Conservation (phyloP, 306 rosid genomes). For the Corylus americana region DNA sequence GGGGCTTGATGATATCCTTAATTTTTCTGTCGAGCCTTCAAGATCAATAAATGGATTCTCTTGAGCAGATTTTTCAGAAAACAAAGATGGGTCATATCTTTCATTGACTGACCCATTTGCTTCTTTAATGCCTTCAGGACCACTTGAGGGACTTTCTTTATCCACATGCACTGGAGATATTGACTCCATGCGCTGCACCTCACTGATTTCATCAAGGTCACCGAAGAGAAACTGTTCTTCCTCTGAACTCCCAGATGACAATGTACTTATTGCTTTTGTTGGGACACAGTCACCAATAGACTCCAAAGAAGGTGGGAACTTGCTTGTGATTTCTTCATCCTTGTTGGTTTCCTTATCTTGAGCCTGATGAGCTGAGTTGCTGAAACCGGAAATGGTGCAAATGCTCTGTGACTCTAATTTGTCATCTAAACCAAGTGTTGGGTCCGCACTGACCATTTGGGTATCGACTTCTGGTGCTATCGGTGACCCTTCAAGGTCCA, state of each 20-base stretch:
- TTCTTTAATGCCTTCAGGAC: slow-evolving; percentile 35
- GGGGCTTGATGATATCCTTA: slow-evolving; percentile 42
- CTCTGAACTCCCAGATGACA: slow-evolving; percentile 37
- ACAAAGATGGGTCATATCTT: slow-evolving; percentile 24
- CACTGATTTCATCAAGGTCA: slow-evolving; percentile 53
- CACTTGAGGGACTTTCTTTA: slow-evolving; percentile 33
- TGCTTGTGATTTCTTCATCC: slow-evolving; percentile 35
- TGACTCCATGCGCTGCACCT: slow-evolving; percentile 36
- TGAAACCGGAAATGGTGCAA: slow-evolving; percentile 32
- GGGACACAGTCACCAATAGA: slow-evolving; percentile 29
- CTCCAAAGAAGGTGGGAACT: slow-evolving; percentile 36
- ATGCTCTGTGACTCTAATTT: slow-evolving; percentile 35
- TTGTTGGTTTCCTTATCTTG: slow-evolving; percentile 31
- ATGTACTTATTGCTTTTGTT: slow-evolving; percentile 32
- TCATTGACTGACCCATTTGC: slow-evolving; percentile 27
- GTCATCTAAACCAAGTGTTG: slow-evolving; percentile 38
- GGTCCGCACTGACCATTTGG: slow-evolving; percentile 35
- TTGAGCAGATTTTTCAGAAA: slow-evolving; percentile 26
- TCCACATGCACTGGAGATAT: slow-evolving; percentile 32
- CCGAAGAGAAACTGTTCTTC: slow-evolving; percentile 60
- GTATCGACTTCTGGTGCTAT: slow-evolving; percentile 27
- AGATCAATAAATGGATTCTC: slow-evolving; percentile 28
- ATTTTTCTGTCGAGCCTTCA: slow-evolving; percentile 26
- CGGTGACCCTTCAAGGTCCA: slow-evolving; percentile 34
- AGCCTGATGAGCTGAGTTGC: slow-evolving; percentile 36